Percentiles rank a stretch among this genome's conserved stretches.
Evolutionary conservation across 805 yeast genomes (phyloP).

Genomic region (Lipomyces starkeyi): DNA sequence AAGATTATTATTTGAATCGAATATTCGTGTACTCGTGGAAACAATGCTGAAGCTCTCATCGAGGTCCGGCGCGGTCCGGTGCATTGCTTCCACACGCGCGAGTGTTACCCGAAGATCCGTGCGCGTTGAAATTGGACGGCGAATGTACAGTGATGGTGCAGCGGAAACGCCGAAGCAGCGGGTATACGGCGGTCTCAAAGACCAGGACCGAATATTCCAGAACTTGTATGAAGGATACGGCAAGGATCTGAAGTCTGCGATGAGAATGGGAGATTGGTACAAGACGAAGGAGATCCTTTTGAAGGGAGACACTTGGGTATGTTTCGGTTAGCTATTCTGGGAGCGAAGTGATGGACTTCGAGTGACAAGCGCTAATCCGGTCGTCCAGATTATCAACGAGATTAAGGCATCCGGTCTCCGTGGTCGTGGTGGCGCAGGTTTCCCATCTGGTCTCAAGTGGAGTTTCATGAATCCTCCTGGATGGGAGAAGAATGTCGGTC

Average conservation of each 20-base stretch:
- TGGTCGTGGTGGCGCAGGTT: constrained; percentile 95
- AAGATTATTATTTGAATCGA: background rate
- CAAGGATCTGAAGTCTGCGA: constrained; percentile 72
- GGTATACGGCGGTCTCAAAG: constrained; percentile 75
- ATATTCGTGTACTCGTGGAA: background rate
- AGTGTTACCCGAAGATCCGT: constrained; percentile 3
- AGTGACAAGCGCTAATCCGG: background rate
- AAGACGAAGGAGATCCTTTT: constrained; percentile 83
- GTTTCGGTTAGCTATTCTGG: background rate
- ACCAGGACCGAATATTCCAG: constrained; percentile 86
- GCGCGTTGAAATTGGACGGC: background rate
- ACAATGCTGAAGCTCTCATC: constrained; percentile 15
- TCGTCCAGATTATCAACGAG: constrained; percentile 68
- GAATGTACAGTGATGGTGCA: constrained; percentile 4
- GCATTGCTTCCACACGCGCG: background rate
- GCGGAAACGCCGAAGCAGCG: constrained; percentile 55
- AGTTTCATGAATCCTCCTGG: constrained; percentile 95
- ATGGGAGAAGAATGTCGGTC: constrained; percentile 90
- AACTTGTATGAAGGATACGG: constrained; percentile 80
- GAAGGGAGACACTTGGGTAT: constrained; percentile 80
- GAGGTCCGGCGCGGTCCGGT: background rate
- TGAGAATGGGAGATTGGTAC: constrained; percentile 88
- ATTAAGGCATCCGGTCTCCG: constrained; percentile 83
- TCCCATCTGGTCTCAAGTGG: constrained; percentile 91
- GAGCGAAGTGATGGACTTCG: background rate